Base-by-base conservation (phyloP, 2,329 filamentous ascomycete species). In the Pseudogymnoascus sp. region DNA sequence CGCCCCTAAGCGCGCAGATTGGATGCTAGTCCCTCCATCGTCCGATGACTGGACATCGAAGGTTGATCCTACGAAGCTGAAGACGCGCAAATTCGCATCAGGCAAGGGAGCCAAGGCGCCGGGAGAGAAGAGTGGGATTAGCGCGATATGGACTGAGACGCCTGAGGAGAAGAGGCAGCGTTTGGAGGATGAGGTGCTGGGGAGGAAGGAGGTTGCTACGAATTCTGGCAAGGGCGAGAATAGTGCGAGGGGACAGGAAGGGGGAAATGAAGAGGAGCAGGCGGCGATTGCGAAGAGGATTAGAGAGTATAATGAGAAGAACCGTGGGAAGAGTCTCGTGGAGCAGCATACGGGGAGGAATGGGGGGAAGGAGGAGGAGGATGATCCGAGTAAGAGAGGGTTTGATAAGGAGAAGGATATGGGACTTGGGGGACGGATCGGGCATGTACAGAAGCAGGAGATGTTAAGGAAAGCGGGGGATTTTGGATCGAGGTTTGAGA, bases 381-480 rank as follows among this genome's bases (percentile, higher is more conserved):
- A 97, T 74, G 92, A 97, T 71, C 93, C 94, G 0, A 96, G 91
- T 73, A 88, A 89, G 74, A 81, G 93, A 63, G 88, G 84, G 0
- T 97, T 97, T 74, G 91, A 97, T 75, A 82, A 86, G 64, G 90
- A 97, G 73, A 97, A 97, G 77, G 94, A 97, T 73, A 96, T 97
- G 84, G 88, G 84, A 38, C 76, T 90, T 2, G 87, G 87, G 7
- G 83, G 84, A 16, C 85, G 83, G 68, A 84, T 97, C 60, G 88
- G 85, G 25, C 78, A 85, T 65, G 80, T 86, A 35, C 86, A 96
- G 76, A 84, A 87, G 67, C 84, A 84, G 68, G 89, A 97, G 67
- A 77, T 97, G 77, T 73, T 97, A 63, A 88, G 83, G 66, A 88
- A 88, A 70, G 89, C 91, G 4, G 83, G 86, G 14, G 88, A 91